Base-by-base conservation (phyloP, 1,284 basidiomycete genomes). In the Thelephora terrestris region DNA sequence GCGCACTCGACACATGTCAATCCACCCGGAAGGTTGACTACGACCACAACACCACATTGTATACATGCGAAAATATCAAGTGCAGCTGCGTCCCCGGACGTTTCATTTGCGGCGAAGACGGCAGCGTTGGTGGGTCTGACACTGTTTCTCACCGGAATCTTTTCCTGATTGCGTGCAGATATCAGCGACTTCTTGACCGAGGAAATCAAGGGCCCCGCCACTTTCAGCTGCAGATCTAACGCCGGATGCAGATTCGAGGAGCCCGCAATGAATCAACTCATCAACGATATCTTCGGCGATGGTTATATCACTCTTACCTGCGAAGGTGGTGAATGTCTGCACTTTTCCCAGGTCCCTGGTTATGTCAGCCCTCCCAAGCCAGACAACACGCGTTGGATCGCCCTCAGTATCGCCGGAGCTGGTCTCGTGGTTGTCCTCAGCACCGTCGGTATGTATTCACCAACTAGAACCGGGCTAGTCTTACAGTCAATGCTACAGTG, bases 101-200 rank as follows among this genome's bases (percentile, higher is more conserved):
- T 43, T 98, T 98, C 74, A 79, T 99, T 5, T 99, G 95, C 58
- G 95, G 95, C 10, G 92, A 99, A 63, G 79, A 91, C 46, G 95
- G 94, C 12, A 95, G 91, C 59, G 82, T 99, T 52, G 89, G 91
- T 92, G 55, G 57, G 87, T 75, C 44, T 18, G 21, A 17, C 27
- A 25, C 7, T 27, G 16, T 34, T 39, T 50, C 17, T 20, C 2
- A 42, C 17, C 10, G 35, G 35, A 5, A 37, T 5, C 35, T 18
- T 18, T 23, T 25, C 16, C n/a, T 52, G 18, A 10, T 34, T n/a
- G 34, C 37, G 36, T 43, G 2, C 57, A 92, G 93, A 98, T 63
- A 97, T 99, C 57, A 81, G 83, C 49, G 95, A 99, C 52, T 98
- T 98, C 66, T 73, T 99, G 53, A 76, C 68, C 21, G 85, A 96